Percentiles rank a stretch among this genome's conserved stretches.
Conservation (phyloP, 2,329 filamentous ascomycete species). For the Mycogone perniciosa region DNA sequence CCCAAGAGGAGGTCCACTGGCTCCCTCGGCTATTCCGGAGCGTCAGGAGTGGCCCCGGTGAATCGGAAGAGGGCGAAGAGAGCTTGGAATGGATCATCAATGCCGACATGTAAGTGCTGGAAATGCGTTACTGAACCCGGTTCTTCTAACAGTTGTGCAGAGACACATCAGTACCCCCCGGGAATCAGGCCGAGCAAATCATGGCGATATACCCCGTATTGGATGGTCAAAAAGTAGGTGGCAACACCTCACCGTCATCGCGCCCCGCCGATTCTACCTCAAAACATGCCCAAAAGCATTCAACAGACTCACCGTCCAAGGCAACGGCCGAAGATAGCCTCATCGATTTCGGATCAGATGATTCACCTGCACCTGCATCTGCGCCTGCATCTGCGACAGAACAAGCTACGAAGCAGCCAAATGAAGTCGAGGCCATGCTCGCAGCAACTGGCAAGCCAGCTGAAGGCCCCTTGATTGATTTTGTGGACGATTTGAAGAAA, state of each 20-base stretch:
- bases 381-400: background rate
- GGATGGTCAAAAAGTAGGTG: slow-evolving; percentile 59
- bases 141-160: slow-evolving; percentile 19
- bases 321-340: slow-evolving; percentile 33
- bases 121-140: too few species aligned
- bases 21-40: slow-evolving; percentile 75
- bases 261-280: slow-evolving; percentile 9
- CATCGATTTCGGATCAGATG: slow-evolving; percentile 49
- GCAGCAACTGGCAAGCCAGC: slow-evolving; percentile 41
- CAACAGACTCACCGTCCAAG: background rate
- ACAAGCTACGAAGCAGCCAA: slow-evolving; percentile 10
- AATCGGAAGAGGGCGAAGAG: slow-evolving; percentile 73
- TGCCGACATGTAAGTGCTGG: slow-evolving; percentile 63
- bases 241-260: slow-evolving; percentile 52
- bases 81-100: slow-evolving; percentile 94
- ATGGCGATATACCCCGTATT: slow-evolving; percentile 80
- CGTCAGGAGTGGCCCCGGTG: slow-evolving; percentile 64
- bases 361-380: slow-evolving; percentile 2
- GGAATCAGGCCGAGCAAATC: slow-evolving; percentile 74
- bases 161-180: slow-evolving; percentile 45
- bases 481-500: slow-evolving; percentile 48
- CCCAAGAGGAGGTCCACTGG: slow-evolving; percentile 79
- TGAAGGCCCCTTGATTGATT: slow-evolving; percentile 49
- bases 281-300: slow-evolving; percentile 11
- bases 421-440: slow-evolving; percentile 40